Evolutionary conservation across 1,284 basidiomycete genomes (phyloP).

Genomic region (Schizophyllum amplum): DNA sequence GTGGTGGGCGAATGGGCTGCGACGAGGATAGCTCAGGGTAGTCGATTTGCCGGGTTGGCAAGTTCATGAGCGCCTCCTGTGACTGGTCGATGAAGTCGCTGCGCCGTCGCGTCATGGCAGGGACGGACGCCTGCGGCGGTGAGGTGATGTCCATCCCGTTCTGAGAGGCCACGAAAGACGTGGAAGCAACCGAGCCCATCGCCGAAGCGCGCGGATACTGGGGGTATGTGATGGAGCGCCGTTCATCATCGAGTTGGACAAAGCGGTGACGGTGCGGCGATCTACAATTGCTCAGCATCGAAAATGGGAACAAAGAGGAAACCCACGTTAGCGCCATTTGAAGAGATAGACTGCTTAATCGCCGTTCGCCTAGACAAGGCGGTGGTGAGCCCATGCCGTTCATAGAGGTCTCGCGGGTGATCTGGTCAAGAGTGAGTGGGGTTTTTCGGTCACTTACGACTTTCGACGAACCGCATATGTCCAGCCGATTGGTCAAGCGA

Average conservation of each 20-base stretch:
- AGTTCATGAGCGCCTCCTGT: conserved; percentile 55
- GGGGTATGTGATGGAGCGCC: conserved; percentile 33
- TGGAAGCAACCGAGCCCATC: conserved; percentile 21
- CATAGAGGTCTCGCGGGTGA: conserved; percentile 10
- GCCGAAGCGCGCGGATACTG: conserved; percentile 26
- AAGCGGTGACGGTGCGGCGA: neutral
- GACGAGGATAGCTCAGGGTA: conserved; percentile 48
- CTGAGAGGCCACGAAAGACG: conserved; percentile 23
- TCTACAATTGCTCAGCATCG: neutral
- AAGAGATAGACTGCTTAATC: conserved; percentile 17
- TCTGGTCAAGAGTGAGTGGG: conserved; percentile 1
- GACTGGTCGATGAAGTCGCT: conserved; percentile 77
- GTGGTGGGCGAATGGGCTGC: conserved; percentile 65
- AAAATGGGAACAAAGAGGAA: neutral
- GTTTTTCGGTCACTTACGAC: neutral
- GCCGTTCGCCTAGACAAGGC: conserved; percentile 23
- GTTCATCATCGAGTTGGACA: conserved; percentile 9
- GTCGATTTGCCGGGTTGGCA: conserved; percentile 53
- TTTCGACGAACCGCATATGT: conserved; percentile 28
- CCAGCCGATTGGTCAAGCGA: conserved; percentile 28
- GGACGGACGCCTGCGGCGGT: conserved; percentile 73
- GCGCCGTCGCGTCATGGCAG: conserved; percentile 64
- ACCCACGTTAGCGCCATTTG: neutral
- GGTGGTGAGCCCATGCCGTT: conserved; percentile 2
- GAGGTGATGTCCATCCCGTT: conserved; percentile 36